A percentile compares a stretch with the other conserved stretches of the same genome.
Evolutionary conservation across 257 asterid species (phyloP).

Genomic region (Solanum peruvianum): DNA sequence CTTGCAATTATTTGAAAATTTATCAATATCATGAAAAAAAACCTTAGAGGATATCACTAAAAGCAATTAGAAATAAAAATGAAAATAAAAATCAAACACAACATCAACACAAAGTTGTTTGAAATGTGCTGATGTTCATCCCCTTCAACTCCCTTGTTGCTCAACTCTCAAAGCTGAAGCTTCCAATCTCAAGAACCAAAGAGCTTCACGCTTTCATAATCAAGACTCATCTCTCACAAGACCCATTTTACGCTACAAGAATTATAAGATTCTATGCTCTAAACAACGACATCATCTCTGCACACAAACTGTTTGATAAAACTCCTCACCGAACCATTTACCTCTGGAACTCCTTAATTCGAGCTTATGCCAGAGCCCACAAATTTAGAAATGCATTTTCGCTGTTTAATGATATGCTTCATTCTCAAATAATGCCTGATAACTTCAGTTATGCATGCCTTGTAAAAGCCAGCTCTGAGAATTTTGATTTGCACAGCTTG

Average conservation of each 20-base stretch:
- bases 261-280: slow-evolving; percentile 48
- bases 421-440: slow-evolving; percentile 49
- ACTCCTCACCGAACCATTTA: slow-evolving; percentile 47
- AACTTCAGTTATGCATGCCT: slow-evolving; percentile 65
- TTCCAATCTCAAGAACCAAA: slow-evolving; percentile 38
- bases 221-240: slow-evolving; percentile 28
- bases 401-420: slow-evolving; percentile 39
- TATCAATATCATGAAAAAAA: no score
- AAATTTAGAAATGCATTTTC: slow-evolving; percentile 28
- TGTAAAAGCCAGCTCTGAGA: slow-evolving; percentile 52
- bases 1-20: no score
- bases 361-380: slow-evolving; percentile 55
- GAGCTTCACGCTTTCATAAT: slow-evolving; percentile 37
- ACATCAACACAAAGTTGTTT: neutral
- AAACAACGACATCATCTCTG: slow-evolving; percentile 45
- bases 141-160: slow-evolving; percentile 25
- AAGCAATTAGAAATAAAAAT: no score
- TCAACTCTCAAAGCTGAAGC: slow-evolving; percentile 35
- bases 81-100: no score
- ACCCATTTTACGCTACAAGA: slow-evolving; percentile 65
- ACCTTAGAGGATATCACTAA: no score
- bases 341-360: slow-evolving; percentile 81
- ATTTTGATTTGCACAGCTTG: slow-evolving; percentile 15
- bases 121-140: slow-evolving; percentile 18
- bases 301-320: slow-evolving; percentile 63